A percentile compares a stretch with the other conserved stretches of the same genome.
These are phyloP conservation scores for Arthroderma sp. DNA, from an alignment of 2,329 filamentous ascomycete genomes.

Conservation along the genomic window DNA sequence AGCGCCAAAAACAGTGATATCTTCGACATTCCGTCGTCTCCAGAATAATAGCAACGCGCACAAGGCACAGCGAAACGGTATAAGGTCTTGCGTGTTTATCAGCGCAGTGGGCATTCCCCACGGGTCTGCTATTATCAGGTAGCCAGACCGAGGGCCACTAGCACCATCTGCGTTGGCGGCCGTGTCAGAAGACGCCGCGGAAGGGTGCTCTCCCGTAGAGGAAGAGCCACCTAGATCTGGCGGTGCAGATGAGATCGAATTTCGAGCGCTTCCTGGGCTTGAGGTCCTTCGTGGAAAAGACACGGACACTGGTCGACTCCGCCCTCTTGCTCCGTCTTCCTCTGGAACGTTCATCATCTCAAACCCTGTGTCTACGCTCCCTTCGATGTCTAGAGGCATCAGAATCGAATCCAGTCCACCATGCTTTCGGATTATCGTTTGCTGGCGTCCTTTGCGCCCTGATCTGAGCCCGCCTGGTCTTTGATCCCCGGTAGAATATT, in stretches of 20 bases:
- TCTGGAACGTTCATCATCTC: slow-evolving; percentile 48
- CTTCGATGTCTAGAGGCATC: slow-evolving; percentile 53
- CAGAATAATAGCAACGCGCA: slow-evolving; percentile 49
- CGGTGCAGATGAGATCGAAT: not conserved
- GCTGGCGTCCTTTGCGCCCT: slow-evolving; percentile 19
- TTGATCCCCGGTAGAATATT: slow-evolving; percentile 48
- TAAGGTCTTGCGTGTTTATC: slow-evolving; percentile 56
- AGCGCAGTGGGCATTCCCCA: slow-evolving; percentile 48
- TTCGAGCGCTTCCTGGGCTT: not conserved
- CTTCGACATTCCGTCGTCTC: slow-evolving; percentile 57
- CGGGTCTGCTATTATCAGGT: slow-evolving; percentile 48
- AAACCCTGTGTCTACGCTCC: slow-evolving; percentile 49
- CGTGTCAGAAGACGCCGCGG: slow-evolving; percentile 24
- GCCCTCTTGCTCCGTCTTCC: not conserved
- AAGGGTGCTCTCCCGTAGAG: slow-evolving; percentile 13
- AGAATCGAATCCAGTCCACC: slow-evolving; percentile 54
- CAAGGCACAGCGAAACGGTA: slow-evolving; percentile 56
- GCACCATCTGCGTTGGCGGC: slow-evolving; percentile 21
- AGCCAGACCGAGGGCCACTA: slow-evolving; percentile 41
- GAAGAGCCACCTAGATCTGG: not conserved
- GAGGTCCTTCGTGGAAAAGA: not conserved
- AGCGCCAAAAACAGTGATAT: slow-evolving; percentile 71
- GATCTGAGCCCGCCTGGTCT: not conserved
- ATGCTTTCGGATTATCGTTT: slow-evolving; percentile 46
- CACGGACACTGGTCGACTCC: not conserved